phyloP scores from a whole-genome alignment of 2,329 filamentous ascomycete species.

The Apiospora rasikravindrae region DNA sequence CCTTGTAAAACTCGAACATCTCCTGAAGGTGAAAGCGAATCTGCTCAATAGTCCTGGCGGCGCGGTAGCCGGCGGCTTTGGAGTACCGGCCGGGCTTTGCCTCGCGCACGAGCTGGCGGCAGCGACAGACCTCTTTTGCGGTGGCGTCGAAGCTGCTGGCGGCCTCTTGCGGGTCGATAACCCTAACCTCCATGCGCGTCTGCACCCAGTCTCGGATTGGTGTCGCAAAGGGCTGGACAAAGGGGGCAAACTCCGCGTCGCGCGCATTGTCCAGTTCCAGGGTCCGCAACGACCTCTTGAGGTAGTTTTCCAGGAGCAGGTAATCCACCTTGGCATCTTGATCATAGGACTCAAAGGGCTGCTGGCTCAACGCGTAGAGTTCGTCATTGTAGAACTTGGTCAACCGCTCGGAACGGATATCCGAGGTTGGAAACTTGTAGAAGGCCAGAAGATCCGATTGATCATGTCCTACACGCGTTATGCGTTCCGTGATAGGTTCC shows the following conservation, averaged over 20 bases:
- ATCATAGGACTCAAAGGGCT: slow-evolving; percentile 42
- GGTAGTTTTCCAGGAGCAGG: slow-evolving; percentile 54
- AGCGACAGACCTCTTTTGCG: slow-evolving; percentile 38
- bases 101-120: slow-evolving; percentile 41
- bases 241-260: slow-evolving; percentile 41
- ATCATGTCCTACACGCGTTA: slow-evolving; percentile 51
- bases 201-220: slow-evolving; percentile 52
- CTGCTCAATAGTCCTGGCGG: slow-evolving; percentile 47
- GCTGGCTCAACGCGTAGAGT: slow-evolving; percentile 41
- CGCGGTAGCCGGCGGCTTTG: slow-evolving; percentile 52
- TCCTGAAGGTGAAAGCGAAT: slow-evolving; percentile 51
- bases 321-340: slow-evolving; percentile 56
- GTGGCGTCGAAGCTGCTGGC: slow-evolving; percentile 49
- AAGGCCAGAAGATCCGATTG: slow-evolving; percentile 52
- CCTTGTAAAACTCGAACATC: slow-evolving; percentile 55
- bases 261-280: slow-evolving; percentile 46
- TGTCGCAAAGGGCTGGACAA: slow-evolving; percentile 51
- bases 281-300: slow-evolving; percentile 43
- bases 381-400: slow-evolving; percentile 48
- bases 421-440: slow-evolving; percentile 54
- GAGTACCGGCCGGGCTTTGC: slow-evolving; percentile 40
- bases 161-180: slow-evolving; percentile 47
- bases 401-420: slow-evolving; percentile 45
- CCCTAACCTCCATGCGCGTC: slow-evolving; percentile 49
- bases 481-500: slow-evolving; percentile 47